Percentiles rank a stretch among this genome's conserved stretches.
phyloP scores from a whole-genome alignment of 2,329 filamentous ascomycete genomes.

The Arthroderma uncinatum region DNA sequence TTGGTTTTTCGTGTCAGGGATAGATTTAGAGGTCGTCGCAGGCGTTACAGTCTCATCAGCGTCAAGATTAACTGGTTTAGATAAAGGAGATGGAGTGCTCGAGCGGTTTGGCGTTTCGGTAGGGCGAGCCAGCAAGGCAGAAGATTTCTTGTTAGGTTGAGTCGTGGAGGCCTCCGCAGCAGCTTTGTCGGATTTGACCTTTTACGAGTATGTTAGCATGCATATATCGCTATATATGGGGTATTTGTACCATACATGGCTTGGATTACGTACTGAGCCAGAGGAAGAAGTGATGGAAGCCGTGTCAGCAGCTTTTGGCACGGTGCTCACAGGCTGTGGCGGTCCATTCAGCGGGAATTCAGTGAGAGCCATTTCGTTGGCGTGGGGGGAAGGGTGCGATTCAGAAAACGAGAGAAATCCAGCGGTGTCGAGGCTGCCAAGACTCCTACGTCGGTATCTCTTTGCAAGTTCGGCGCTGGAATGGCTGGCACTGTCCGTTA shows the following conservation, averaged over 20 bases:
- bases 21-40: conserved; percentile 32
- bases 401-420: conserved; percentile 25
- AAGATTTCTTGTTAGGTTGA: not conserved
- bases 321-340: not conserved
- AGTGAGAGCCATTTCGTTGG: conserved; percentile 6
- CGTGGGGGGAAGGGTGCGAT: conserved; percentile 22
- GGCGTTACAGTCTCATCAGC: conserved; percentile 34
- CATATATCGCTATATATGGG: too few species aligned
- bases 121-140: conserved; percentile 21
- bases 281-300: not conserved
- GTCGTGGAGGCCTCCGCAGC: not conserved
- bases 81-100: conserved; percentile 60
- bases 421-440: conserved; percentile 53
- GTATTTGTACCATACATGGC: not conserved
- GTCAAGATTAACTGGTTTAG: conserved; percentile 56
- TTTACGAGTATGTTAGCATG: not conserved
- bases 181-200: conserved; percentile 1
- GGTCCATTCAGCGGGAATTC: not conserved
- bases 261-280: not conserved
- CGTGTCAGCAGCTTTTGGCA: not conserved
- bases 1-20: conserved; percentile 20
- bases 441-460: conserved; percentile 69
- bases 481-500: conserved; percentile 44
- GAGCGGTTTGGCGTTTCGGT: conserved; percentile 57
- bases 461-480: conserved; percentile 53